Evolutionary conservation across 768 basidiomycete genomes (phyloP).

Genomic region (Solioccasus polychromus): DNA sequence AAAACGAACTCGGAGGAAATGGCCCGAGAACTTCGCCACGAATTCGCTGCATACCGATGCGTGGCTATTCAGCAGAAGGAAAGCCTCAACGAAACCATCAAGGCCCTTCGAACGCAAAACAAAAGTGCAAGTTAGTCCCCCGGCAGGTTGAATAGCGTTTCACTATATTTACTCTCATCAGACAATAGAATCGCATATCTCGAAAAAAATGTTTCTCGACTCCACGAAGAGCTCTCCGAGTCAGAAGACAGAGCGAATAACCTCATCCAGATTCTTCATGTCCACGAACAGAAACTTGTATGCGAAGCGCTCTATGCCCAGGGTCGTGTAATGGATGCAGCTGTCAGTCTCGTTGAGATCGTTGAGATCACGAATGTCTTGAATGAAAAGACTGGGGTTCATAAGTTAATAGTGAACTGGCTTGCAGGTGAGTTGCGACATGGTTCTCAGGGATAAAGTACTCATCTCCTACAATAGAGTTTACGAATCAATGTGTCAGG

Average conservation of each 20-base stretch:
- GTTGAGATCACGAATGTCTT: not conserved
- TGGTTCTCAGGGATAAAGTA: fast-evolving
- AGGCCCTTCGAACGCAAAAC: not conserved
- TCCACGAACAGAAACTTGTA: not conserved
- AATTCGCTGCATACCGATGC: not conserved
- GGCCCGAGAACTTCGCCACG: not conserved
- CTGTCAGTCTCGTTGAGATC: not conserved
- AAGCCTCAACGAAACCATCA: not conserved
- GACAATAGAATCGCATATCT: not conserved
- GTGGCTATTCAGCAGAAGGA: not conserved
- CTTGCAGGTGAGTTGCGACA: not conserved
- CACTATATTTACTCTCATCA: not conserved
- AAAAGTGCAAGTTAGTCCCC: not conserved
- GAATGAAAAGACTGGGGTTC: not conserved
- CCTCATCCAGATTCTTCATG: not conserved
- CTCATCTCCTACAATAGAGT: not conserved
- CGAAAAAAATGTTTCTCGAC: too few relatives aligned
- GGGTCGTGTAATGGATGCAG: not conserved
- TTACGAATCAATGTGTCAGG: not conserved
- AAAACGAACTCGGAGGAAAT: not conserved
- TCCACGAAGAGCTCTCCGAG: too few relatives aligned
- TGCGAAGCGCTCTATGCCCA: not conserved
- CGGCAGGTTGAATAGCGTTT: not conserved
- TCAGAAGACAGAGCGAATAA: too few relatives aligned
- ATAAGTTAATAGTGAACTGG: not conserved